A percentile compares a stretch with the other conserved stretches of the same genome.
These are phyloP conservation scores for Toxicodendron radicans DNA, from an alignment of 345 rosid genomes.

Conservation along the genomic window DNA sequence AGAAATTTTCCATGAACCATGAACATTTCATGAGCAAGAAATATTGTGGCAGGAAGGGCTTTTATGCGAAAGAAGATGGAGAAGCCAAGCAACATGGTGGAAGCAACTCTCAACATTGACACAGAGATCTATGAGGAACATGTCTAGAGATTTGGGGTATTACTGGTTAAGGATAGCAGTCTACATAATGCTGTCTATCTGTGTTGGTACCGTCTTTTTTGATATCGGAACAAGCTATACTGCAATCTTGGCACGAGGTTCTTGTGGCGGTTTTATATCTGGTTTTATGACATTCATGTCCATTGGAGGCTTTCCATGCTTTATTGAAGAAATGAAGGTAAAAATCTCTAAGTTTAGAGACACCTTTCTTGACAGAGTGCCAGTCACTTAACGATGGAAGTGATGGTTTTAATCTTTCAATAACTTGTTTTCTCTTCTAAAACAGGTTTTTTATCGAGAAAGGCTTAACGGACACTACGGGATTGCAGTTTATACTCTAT, in stretches of 20 bases:
- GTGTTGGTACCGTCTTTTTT: conserved; percentile 47
- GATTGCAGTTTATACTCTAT: conserved; percentile 37
- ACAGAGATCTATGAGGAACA: conserved; percentile 41
- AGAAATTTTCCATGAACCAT: neutral
- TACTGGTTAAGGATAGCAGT: conserved; percentile 51
- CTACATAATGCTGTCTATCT: conserved; percentile 38
- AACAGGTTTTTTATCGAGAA: conserved; percentile 47
- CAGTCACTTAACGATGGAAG: neutral
- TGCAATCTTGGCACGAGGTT: conserved; percentile 47
- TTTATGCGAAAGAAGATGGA: conserved; percentile 13
- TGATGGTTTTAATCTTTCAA: conserved; percentile 11
- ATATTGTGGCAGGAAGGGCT: conserved; percentile 46
- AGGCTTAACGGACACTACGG: conserved; percentile 50
- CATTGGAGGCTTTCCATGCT: conserved; percentile 57
- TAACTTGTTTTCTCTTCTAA: neutral
- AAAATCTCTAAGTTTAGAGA: neutral
- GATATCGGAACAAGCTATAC: conserved; percentile 37
- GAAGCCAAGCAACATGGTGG: conserved; percentile 40
- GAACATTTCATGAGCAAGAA: neutral
- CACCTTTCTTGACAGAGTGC: neutral
- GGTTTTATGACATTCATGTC: conserved; percentile 66
- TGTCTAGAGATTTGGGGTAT: conserved; percentile 56
- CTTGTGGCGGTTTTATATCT: conserved; percentile 46
- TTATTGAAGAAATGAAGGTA: conserved; percentile 57
- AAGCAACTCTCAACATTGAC: conserved; percentile 47